Percentiles rank a stretch among this genome's conserved stretches.
phyloP scores from a whole-genome alignment of 164 flowering plant species.

The Dillenia suffruticosa region DNA sequence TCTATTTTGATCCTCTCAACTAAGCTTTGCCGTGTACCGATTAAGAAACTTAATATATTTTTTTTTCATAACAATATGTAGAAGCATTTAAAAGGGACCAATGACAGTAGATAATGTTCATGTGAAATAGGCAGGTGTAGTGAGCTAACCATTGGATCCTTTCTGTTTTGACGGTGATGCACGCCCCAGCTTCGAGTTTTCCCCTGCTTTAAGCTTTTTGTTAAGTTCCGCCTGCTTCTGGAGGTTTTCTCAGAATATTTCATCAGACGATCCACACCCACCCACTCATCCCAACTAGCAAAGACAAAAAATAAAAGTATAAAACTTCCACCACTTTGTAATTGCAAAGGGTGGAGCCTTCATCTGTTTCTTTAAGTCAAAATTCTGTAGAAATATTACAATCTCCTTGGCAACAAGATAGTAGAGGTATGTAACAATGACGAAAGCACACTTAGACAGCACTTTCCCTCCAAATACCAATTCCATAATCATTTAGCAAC shows the following conservation, averaged over 20 bases:
- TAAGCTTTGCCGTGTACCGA: too few species aligned
- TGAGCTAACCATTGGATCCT: conserved; percentile 44
- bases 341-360: background rate
- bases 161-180: conserved; percentile 46
- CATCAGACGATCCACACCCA: conserved; percentile 48
- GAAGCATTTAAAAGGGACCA: too few species aligned
- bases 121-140: background rate
- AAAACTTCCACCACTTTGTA: background rate
- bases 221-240: conserved; percentile 33
- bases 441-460: too few species aligned
- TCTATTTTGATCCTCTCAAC: too few species aligned
- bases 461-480: too few species aligned
- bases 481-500: too few species aligned
- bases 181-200: conserved; percentile 48
- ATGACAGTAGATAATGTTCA: background rate
- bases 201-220: conserved; percentile 31
- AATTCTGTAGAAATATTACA: too few species aligned
- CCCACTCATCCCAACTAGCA: conserved; percentile 91
- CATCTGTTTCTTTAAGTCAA: too few species aligned
- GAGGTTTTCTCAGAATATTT: conserved; percentile 52
- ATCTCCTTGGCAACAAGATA: background rate
- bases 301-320: conserved; percentile 8
- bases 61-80: too few species aligned
- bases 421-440: background rate
- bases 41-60: too few species aligned